These are phyloP conservation scores for Fragaria iinumae DNA, from an alignment of 306 rosid genomes.

Conservation along the genomic window DNA sequence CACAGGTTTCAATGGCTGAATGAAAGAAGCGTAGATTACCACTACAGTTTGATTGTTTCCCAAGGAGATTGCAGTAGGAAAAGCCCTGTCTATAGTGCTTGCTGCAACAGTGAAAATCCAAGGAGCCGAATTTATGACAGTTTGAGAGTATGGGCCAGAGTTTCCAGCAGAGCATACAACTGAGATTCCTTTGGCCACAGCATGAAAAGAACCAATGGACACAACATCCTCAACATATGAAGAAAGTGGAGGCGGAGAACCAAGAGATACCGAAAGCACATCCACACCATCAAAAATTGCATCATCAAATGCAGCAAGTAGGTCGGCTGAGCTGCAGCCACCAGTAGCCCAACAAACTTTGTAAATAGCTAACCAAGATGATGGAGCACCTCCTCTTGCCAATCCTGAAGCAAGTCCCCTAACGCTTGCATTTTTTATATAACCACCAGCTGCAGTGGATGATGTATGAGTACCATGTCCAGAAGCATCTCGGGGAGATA, in stretches of 20 bases:
- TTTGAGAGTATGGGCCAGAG: constrained; percentile 59
- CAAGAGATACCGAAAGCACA: constrained; percentile 53
- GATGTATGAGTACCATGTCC: constrained; percentile 71
- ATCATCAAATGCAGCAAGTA: constrained; percentile 69
- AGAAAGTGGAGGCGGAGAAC: constrained; percentile 51
- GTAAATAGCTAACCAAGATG: constrained; percentile 52
- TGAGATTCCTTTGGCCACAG: constrained; percentile 50
- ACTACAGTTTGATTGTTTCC: constrained; percentile 61
- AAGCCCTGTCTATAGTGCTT: constrained; percentile 56
- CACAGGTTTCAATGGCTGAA: constrained; percentile 3
- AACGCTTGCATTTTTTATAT: constrained; percentile 40
- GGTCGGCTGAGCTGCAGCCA: constrained; percentile 53
- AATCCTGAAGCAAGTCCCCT: constrained; percentile 52
- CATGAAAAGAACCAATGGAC: constrained; percentile 61
- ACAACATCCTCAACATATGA: constrained; percentile 50
- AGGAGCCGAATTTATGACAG: constrained; percentile 58
- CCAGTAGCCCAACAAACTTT: constrained; percentile 63
- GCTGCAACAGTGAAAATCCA: constrained; percentile 66
- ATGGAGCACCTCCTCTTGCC: constrained; percentile 71
- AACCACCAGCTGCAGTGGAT: constrained; percentile 56
- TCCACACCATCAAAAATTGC: constrained; percentile 59
- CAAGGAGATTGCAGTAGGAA: constrained; percentile 39
- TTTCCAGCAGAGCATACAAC: constrained; percentile 63
- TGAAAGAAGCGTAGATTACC: constrained; percentile 38
- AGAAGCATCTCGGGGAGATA: constrained; percentile 52